These are phyloP conservation scores for Dendrocalamus sinicus DNA, from an alignment of 176 grass and related monocot genomes.

Conservation along the genomic window DNA sequence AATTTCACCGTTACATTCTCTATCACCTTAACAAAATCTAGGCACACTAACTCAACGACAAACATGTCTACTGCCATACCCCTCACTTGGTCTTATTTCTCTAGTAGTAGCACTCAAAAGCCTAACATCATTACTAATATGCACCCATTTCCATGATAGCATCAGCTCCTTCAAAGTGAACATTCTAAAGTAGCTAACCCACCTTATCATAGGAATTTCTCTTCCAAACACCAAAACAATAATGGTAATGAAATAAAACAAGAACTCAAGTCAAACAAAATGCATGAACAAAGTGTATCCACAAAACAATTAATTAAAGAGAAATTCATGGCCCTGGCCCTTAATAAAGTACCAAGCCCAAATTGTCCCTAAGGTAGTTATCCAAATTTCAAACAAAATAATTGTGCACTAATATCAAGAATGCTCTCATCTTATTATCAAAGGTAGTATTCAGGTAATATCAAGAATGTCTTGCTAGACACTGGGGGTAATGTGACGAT, in stretches of 20 bases:
- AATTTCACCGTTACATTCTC: conserved; percentile 10
- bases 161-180: conserved; percentile 2
- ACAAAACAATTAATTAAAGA: neutral
- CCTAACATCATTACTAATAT: conserved; percentile 7
- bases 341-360: neutral
- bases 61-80: neutral
- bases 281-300: neutral
- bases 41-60: neutral
- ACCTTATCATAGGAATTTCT: conserved; percentile 8
- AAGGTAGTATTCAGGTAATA: no score
- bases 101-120: neutral
- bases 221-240: neutral
- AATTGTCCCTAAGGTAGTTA: neutral
- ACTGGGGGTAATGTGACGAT: no score
- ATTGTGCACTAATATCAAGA: neutral
- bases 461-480: no score
- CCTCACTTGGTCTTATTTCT: neutral
- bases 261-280: conserved; percentile 28
- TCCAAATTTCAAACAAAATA: conserved; percentile 10
- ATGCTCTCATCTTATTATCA: no score
- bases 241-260: conserved; percentile 13
- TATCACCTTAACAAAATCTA: neutral
- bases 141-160: conserved; percentile 7
- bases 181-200: conserved; percentile 14
- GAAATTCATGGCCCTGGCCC: neutral